Evolutionary conservation across 2,329 filamentous ascomycete genomes (phyloP).

Genomic region (Chaetomiaceae sp.): DNA sequence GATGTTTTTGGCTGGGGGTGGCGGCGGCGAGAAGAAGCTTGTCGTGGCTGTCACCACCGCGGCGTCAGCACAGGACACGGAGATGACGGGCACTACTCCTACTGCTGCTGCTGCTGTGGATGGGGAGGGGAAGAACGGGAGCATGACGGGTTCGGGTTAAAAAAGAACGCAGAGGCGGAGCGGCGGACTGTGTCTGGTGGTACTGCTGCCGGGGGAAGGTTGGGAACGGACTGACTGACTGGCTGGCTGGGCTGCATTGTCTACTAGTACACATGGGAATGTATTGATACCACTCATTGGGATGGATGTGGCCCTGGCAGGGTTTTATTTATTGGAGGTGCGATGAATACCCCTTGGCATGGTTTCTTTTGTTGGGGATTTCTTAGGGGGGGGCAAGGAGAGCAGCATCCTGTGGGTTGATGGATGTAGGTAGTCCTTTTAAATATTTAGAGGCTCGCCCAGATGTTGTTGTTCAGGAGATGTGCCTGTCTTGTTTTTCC

Average conservation of each 20-base stretch:
- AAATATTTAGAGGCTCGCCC: too few species aligned
- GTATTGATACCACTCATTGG: constrained; percentile 15
- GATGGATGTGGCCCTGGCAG: background rate
- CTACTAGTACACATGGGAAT: background rate
- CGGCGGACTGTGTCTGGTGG: too few species aligned
- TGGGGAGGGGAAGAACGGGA: constrained; percentile 1
- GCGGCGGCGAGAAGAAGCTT: constrained; percentile 4
- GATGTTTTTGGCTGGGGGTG: constrained; percentile 30
- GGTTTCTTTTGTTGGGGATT: constrained; percentile 1
- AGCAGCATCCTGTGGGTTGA: too few species aligned
- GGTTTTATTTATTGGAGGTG: background rate
- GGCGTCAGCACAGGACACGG: too few species aligned
- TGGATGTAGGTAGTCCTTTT: too few species aligned
- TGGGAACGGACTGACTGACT: too few species aligned
- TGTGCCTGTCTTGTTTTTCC: too few species aligned
- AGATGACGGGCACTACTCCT: too few species aligned
- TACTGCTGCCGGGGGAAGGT: too few species aligned
- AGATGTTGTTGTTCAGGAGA: too few species aligned
- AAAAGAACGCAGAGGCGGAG: background rate
- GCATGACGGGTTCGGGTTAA: background rate
- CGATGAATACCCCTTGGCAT: constrained; percentile 15
- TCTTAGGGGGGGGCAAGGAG: background rate
- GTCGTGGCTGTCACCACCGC: too few species aligned
- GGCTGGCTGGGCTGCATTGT: too few species aligned
- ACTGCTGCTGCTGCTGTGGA: background rate